These are phyloP conservation scores for Naegleria fowleri DNA, from an alignment of 208 protist species.

Conservation along the genomic window DNA sequence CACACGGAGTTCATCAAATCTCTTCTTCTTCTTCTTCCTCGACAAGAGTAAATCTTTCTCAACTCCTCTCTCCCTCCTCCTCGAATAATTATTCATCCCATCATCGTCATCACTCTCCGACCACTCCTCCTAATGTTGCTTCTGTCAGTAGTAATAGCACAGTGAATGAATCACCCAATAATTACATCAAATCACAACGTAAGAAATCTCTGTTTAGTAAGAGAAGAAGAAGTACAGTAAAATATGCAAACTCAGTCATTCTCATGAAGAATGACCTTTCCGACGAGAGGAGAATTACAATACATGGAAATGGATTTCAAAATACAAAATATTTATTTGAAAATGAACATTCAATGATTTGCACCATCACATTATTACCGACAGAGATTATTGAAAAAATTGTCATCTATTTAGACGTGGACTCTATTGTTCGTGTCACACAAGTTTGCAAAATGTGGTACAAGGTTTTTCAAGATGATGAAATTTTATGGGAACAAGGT, in stretches of 20 bases:
- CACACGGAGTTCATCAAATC: too few relatives aligned
- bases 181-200: neutral
- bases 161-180: neutral
- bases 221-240: neutral
- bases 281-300: conserved; percentile 8
- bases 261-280: neutral
- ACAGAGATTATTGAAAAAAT: neutral
- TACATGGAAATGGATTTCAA: neutral
- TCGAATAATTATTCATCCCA: too few relatives aligned
- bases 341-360: neutral
- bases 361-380: neutral
- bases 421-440: neutral
- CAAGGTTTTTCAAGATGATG: too few relatives aligned
- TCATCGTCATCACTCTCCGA: too few relatives aligned
- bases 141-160: too few relatives aligned
- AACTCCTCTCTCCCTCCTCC: too few relatives aligned
- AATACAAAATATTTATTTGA: neutral
- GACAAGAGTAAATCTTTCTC: too few relatives aligned
- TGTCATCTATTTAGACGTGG: neutral
- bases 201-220: neutral
- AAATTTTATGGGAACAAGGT: neutral
- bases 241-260: neutral
- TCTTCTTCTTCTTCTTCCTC: too few relatives aligned
- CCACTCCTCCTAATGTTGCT: too few relatives aligned
- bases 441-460: neutral